A percentile compares a stretch with the other conserved stretches of the same genome.
Evolutionary conservation across 2,329 filamentous ascomycete genomes (phyloP).

Genomic region (Xylariaceae sp.): DNA sequence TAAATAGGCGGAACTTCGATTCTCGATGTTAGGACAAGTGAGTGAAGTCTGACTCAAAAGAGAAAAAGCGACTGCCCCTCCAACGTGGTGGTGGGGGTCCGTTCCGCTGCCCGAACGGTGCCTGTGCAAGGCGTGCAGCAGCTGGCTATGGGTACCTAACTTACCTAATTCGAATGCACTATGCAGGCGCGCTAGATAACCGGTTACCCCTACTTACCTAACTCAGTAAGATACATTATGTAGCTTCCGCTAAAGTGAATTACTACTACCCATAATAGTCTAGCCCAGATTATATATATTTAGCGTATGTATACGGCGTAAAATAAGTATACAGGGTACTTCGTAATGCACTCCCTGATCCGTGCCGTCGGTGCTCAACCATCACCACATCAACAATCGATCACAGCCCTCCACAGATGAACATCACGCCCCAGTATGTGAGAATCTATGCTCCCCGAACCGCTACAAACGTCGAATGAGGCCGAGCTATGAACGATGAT

Average conservation of each 20-base stretch:
- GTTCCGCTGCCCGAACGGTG: not conserved
- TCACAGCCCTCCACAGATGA: constrained; percentile 18
- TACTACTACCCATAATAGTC: too few relatives aligned
- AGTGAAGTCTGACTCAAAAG: constrained; percentile 5
- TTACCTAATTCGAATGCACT: too few relatives aligned
- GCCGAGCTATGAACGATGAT: constrained; percentile 46
- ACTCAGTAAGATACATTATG: not conserved
- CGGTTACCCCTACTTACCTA: not conserved
- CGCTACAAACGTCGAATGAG: constrained; percentile 36
- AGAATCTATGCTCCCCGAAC: constrained; percentile 27
- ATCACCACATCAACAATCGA: not conserved
- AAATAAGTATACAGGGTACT: too few relatives aligned
- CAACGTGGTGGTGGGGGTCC: constrained; percentile 10
- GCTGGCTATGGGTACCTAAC: too few relatives aligned
- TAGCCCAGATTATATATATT: too few relatives aligned
- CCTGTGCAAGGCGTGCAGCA: too few relatives aligned
- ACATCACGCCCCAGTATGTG: constrained; percentile 32
- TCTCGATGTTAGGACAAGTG: not conserved
- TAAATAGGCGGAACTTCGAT: not conserved
- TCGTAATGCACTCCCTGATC: too few relatives aligned
- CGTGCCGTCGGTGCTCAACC: constrained; percentile 3
- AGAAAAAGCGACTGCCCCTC: constrained; percentile 12
- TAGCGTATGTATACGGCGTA: too few relatives aligned
- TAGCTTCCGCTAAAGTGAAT: too few relatives aligned
- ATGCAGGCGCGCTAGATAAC: too few relatives aligned